Percentiles rank a stretch among this genome's conserved stretches.
phyloP scores from a whole-genome alignment of 495 filamentous ascomycete species.

The Penicilliopsis zonata region DNA sequence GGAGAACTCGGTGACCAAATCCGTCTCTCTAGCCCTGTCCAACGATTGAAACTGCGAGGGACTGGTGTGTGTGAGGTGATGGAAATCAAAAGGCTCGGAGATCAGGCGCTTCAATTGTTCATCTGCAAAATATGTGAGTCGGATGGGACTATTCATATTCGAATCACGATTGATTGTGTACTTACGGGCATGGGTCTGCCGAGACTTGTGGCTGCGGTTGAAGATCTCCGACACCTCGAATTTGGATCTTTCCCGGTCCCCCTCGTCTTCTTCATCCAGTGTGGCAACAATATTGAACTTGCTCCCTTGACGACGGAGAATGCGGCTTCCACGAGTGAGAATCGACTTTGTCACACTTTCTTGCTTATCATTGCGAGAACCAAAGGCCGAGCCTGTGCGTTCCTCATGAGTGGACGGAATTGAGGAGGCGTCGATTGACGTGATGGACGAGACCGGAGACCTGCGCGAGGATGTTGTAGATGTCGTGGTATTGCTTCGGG shows the following conservation, averaged over 20 bases:
- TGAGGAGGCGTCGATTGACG: slow-evolving; percentile 19
- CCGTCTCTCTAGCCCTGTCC: slow-evolving; percentile 41
- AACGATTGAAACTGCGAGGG: slow-evolving; percentile 49
- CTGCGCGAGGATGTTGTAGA: slow-evolving; percentile 24
- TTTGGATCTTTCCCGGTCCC: slow-evolving; percentile 20
- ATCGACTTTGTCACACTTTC: slow-evolving; percentile 32
- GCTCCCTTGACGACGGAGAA: slow-evolving; percentile 39
- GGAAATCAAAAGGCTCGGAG: slow-evolving; percentile 79
- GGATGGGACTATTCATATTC: too few species aligned
- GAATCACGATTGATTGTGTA: too few species aligned
- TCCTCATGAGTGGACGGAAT: slow-evolving; percentile 19
- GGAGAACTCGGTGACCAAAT: slow-evolving; percentile 56
- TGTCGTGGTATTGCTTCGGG: slow-evolving; percentile 33
- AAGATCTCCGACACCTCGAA: slow-evolving; percentile 24
- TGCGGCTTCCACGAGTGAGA: slow-evolving; percentile 36
- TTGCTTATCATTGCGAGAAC: slow-evolving; percentile 19
- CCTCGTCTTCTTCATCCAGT: slow-evolving; percentile 33
- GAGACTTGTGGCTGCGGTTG: slow-evolving; percentile 17
- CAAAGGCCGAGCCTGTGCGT: slow-evolving; percentile 16
- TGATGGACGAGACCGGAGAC: slow-evolving; percentile 29
- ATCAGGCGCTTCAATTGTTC: slow-evolving; percentile 43
- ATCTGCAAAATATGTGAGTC: slow-evolving; percentile 12
- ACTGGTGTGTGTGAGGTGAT: slow-evolving; percentile 70
- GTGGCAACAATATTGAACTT: slow-evolving; percentile 37
- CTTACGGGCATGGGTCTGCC: slow-evolving; percentile 24